Conservation (phyloP, 2,329 filamentous ascomycete species). For the Rhytidhysteron rufulum region DNA sequence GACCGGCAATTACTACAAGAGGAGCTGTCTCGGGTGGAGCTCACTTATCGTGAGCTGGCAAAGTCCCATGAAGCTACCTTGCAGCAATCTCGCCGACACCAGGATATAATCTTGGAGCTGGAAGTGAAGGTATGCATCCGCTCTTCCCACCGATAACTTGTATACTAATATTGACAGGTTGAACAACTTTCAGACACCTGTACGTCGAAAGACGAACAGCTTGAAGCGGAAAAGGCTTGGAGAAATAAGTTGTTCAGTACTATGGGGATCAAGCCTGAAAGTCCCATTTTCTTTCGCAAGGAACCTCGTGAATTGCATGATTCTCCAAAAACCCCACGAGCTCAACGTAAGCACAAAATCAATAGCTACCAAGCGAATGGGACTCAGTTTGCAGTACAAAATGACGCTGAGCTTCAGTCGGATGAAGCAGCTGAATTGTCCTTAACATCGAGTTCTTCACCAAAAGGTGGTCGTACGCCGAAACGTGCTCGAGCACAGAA, state of each 20-base stretch:
- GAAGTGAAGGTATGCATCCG: slow-evolving; percentile 12
- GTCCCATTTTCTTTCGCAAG: slow-evolving; percentile 4
- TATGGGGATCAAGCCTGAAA: slow-evolving; percentile 13
- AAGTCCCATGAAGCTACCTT: slow-evolving; percentile 12
- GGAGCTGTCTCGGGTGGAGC: slow-evolving; percentile 14
- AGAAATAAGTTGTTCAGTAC: slow-evolving; percentile 21
- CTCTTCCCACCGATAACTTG: not conserved
- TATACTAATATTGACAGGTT: slow-evolving; percentile 1
- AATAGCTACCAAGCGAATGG: slow-evolving; percentile 10
- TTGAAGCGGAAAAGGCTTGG: slow-evolving; percentile 21
- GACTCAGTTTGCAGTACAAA: slow-evolving; percentile 4
- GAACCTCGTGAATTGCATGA: not conserved
- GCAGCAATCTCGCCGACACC: slow-evolving; percentile 14
- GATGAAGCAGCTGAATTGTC: slow-evolving; percentile 19
- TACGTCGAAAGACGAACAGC: slow-evolving; percentile 25
- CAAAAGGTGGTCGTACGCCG: slow-evolving; percentile 33
- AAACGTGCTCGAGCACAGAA: slow-evolving; percentile 39
- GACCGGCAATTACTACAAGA: slow-evolving; percentile 13
- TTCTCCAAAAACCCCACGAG: slow-evolving; percentile 10
- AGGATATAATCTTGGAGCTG: slow-evolving; percentile 14
- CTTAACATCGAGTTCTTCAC: slow-evolving; percentile 25
- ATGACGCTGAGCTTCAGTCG: slow-evolving; percentile 12
- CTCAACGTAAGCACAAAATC: slow-evolving; percentile 21
- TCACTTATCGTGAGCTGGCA: slow-evolving; percentile 5
- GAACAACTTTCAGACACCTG: slow-evolving; percentile 19